Conservation (phyloP, 331 rosid species). For the Quercus phellos region DNA sequence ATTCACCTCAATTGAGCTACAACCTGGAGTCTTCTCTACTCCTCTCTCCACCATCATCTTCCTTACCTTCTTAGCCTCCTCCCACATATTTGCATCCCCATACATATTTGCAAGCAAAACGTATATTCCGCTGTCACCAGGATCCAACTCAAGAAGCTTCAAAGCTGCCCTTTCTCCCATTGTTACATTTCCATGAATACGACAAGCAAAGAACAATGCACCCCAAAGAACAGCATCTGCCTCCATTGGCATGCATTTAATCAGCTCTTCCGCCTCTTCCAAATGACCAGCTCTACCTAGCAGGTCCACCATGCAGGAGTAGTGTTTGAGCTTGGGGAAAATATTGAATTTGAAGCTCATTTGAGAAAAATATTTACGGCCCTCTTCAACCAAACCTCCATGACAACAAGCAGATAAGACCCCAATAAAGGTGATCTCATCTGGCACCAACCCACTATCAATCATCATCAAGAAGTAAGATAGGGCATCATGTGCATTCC, state of each 20-base stretch:
- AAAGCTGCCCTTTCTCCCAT: constrained; percentile 70
- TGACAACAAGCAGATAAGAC: constrained; percentile 83
- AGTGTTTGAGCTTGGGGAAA: constrained; percentile 59
- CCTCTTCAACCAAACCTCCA: constrained; percentile 71
- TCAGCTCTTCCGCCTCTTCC: constrained; percentile 68
- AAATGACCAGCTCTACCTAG: constrained; percentile 73
- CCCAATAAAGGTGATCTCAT: constrained; percentile 79
- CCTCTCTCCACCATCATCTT: constrained; percentile 62
- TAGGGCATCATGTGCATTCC: constrained; percentile 54
- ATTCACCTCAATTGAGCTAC: constrained; percentile 73
- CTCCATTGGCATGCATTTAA: constrained; percentile 52
- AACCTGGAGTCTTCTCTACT: constrained; percentile 74
- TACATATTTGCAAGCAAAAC: constrained; percentile 68
- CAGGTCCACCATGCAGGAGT: constrained; percentile 86
- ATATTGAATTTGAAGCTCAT: constrained; percentile 55
- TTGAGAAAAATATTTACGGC: constrained; percentile 50
- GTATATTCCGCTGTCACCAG: constrained; percentile 67
- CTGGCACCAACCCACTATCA: constrained; percentile 51
- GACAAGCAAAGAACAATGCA: constrained; percentile 73
- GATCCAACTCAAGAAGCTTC: constrained; percentile 79
- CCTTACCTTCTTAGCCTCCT: constrained; percentile 51
- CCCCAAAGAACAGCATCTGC: constrained; percentile 76
- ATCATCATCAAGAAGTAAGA: constrained; percentile 65
- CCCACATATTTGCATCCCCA: constrained; percentile 69
- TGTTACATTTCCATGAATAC: constrained; percentile 47